Conservation (phyloP, 495 filamentous ascomycete species). For the Penicillium cinerascens region DNA sequence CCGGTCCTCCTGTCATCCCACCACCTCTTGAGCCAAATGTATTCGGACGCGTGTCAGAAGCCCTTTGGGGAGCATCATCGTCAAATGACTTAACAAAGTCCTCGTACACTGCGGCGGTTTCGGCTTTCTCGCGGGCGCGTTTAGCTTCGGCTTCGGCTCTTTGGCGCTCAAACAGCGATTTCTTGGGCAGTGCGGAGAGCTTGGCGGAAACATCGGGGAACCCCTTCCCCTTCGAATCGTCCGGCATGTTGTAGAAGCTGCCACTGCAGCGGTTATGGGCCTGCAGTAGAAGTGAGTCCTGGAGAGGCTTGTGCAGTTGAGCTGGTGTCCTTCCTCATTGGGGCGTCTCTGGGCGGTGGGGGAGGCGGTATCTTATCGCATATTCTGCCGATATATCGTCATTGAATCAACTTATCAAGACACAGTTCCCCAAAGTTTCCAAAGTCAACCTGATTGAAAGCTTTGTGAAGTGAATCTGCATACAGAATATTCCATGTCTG, state of each 20-base stretch:
- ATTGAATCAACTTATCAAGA: background rate
- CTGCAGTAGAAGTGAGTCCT: background rate
- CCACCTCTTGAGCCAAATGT: slow-evolving; percentile 38
- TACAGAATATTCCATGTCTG: slow-evolving; percentile 15
- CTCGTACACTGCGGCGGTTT: slow-evolving; percentile 85
- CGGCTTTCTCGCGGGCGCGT: slow-evolving; percentile 77
- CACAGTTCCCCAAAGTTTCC: background rate
- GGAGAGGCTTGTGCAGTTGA: background rate
- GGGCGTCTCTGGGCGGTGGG: slow-evolving; percentile 1
- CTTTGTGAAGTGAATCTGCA: background rate
- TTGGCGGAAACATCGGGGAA: slow-evolving; percentile 85
- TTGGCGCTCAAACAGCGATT: slow-evolving; percentile 88
- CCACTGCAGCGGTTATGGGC: slow-evolving; percentile 19
- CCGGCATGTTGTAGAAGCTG: slow-evolving; percentile 35
- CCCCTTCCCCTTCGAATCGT: slow-evolving; percentile 49
- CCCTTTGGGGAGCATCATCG: slow-evolving; percentile 52
- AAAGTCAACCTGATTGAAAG: background rate
- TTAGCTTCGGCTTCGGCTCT: slow-evolving; percentile 94
- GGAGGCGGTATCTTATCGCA: background rate
- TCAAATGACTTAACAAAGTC: slow-evolving; percentile 91
- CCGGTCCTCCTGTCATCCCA: slow-evolving; percentile 41
- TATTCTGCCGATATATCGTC: background rate
- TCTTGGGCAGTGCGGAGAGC: slow-evolving; percentile 74
- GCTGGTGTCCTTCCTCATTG: slow-evolving; percentile 1
- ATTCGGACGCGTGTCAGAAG: slow-evolving; percentile 24